Percentiles rank a stretch among this genome's conserved stretches.
These are phyloP conservation scores for Candida silvatica DNA, from an alignment of 805 yeast species.

Conservation along the genomic window DNA sequence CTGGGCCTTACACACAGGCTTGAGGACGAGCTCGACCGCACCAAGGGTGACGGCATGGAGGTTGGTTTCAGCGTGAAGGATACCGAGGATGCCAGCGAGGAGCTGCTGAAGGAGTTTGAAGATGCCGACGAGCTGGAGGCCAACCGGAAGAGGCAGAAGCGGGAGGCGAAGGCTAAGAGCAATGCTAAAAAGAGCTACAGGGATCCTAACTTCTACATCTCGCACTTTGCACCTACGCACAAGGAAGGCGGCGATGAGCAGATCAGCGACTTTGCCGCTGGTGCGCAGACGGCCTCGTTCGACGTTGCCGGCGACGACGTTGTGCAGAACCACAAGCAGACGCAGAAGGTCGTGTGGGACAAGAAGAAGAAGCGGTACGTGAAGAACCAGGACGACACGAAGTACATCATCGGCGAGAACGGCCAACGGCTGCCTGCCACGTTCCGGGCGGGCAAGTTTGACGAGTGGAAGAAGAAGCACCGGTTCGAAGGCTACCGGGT, in stretches of 20 bases:
- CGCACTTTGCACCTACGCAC: constrained; percentile 82
- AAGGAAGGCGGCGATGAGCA: constrained; percentile 72
- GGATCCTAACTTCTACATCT: constrained; percentile 74
- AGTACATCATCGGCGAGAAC: constrained; percentile 88
- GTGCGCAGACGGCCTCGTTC: constrained; percentile 79
- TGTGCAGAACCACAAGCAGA: constrained; percentile 50
- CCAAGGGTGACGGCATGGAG: constrained; percentile 32
- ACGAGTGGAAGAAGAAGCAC: constrained; percentile 79
- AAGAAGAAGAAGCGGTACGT: constrained; percentile 85
- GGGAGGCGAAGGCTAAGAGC: neutral
- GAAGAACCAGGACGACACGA: constrained; percentile 74
- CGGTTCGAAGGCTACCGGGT: constrained; percentile 40
- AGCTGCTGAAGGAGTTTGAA: constrained; percentile 39
- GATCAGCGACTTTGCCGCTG: constrained; percentile 68
- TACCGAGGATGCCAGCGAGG: constrained; percentile 41
- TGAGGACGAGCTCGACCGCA: constrained; percentile 64
- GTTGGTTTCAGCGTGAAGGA: constrained; percentile 23
- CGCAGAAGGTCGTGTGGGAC: constrained; percentile 84
- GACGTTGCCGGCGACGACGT: constrained; percentile 69
- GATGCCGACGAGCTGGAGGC: constrained; percentile 36
- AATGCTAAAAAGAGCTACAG: constrained; percentile 38
- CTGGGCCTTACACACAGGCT: constrained; percentile 68
- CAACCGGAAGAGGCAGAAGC: constrained; percentile 10
- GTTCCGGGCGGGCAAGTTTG: constrained; percentile 83
- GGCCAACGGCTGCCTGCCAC: constrained; percentile 92